Base-by-base conservation (phyloP, 208 protist genomes). In the Leptomonas pyrrhocoris region DNA sequence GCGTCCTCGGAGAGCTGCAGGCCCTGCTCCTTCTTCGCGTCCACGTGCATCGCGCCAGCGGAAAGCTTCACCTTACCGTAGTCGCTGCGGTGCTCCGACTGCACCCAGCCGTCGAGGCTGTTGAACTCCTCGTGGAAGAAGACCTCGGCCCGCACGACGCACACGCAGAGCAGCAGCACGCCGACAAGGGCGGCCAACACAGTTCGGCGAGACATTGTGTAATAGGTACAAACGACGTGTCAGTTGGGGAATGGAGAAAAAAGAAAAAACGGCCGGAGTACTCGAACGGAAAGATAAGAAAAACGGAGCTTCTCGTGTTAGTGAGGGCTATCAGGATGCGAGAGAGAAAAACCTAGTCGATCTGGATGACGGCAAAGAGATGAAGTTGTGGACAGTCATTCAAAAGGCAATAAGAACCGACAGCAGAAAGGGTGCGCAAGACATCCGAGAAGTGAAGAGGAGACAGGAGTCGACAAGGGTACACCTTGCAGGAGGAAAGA, bases 1-100 rank as follows among this genome's bases (percentile, higher is more conserved):
- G 86, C 81, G 50, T 98, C 92, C 78, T 97, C 75, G 23, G 75
- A 85, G 16, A 97, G 94, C 73, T 95, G 72, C 34, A 98, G 73
- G 54, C 96, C 91, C 80, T 92, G 86, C 57, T 93, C 76, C 58
- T 83, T 86, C 55, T 77, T 78, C 7, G 75, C 75, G 60, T 96
- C 88, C 11, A 84, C 84, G 73, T 77, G 84, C 21, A 81, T 57
- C 48, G 76, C 49, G 27, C 91, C 88, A 27, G 84, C 63, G 34
- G 85, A 84, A 9, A 84, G 65, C 43, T 72, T 77, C 60, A 87
- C 85, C 75, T 82, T 84, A 42, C 91, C 91, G 78, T 90, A 85
- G 42, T 91, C 85, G 25, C 45, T 49, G 51, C 51, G 69, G 59
- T 86, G 59, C 54, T 79, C 81, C 12, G 86, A 93, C 21, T 42